These are phyloP conservation scores for Suhomyces sp. DNA, from an alignment of 805 yeast species.

Conservation along the genomic window DNA sequence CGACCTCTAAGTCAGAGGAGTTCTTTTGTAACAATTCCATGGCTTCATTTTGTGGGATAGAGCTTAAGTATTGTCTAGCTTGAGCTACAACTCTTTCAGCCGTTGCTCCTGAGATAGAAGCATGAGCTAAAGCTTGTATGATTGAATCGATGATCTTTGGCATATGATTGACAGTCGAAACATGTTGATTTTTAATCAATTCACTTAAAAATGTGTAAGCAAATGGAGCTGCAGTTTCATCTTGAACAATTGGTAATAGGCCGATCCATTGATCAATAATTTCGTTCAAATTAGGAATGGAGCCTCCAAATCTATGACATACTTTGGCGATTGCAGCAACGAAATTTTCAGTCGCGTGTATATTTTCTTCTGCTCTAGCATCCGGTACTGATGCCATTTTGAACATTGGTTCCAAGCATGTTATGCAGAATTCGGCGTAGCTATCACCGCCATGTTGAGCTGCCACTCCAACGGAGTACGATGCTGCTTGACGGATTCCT, in stretches of 20 bases:
- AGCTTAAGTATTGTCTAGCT: slow-evolving; percentile 60
- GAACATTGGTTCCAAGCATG: slow-evolving; percentile 72
- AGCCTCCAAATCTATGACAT: slow-evolving; percentile 58
- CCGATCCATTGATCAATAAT: slow-evolving; percentile 75
- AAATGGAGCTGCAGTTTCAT: slow-evolving; percentile 84
- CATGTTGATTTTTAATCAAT: slow-evolving; percentile 34
- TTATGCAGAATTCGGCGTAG: slow-evolving; percentile 61
- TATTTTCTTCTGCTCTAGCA: slow-evolving; percentile 79
- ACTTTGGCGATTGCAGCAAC: slow-evolving; percentile 82
- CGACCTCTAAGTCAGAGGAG: slow-evolving; percentile 58
- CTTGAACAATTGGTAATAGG: slow-evolving; percentile 77
- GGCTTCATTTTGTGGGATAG: slow-evolving; percentile 69
- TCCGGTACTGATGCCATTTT: slow-evolving; percentile 74
- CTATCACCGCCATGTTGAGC: slow-evolving; percentile 72
- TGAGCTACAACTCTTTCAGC: slow-evolving; percentile 63
- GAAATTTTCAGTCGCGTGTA: slow-evolving; percentile 84
- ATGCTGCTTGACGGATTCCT: slow-evolving; percentile 80
- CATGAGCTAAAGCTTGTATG: slow-evolving; percentile 69
- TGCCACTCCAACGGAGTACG: slow-evolving; percentile 79
- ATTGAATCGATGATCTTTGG: slow-evolving; percentile 66
- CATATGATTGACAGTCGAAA: slow-evolving; percentile 48
- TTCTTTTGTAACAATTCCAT: slow-evolving; percentile 60
- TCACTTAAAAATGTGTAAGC: slow-evolving; percentile 70
- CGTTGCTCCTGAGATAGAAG: slow-evolving; percentile 65
- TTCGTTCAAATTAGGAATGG: slow-evolving; percentile 59